Percentiles rank a stretch among this genome's conserved stretches.
Conservation (phyloP, 169 alveolate genomes). For the Plasmodium coatneyi region DNA sequence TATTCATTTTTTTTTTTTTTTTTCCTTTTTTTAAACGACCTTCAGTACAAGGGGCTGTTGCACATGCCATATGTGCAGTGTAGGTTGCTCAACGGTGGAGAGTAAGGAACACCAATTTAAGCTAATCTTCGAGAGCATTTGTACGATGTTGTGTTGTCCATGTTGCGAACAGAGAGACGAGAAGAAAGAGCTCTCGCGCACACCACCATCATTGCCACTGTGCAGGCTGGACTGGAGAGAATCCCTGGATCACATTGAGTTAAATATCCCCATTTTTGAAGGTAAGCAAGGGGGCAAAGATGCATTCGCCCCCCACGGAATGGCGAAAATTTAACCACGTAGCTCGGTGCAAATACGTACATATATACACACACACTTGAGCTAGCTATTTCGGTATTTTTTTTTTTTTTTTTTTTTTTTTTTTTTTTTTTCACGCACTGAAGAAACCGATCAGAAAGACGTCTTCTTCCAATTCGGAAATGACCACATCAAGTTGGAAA, state of each 20-base stretch:
- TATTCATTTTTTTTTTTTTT: slow-evolving; percentile 6
- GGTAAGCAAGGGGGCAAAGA: slow-evolving; percentile 4
- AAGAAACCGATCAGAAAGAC: slow-evolving; percentile 36
- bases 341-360: not conserved
- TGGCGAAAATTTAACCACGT: not conserved
- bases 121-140: not conserved
- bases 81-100: slow-evolving; percentile 4
- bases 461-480: slow-evolving; percentile 19
- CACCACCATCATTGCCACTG: not conserved
- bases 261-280: slow-evolving; percentile 55
- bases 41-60: slow-evolving; percentile 59
- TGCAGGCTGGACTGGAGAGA: slow-evolving; percentile 69
- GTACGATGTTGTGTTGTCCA: not conserved
- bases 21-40: not conserved
- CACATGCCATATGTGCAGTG: slow-evolving; percentile 54
- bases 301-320: not conserved
- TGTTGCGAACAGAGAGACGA: not conserved
- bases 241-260: slow-evolving; percentile 44
- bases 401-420: not conserved
- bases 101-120: slow-evolving; percentile 5
- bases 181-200: not conserved
- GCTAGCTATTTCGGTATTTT: too few species aligned
- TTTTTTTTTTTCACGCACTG: not conserved
- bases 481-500: slow-evolving; percentile 64
- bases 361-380: not conserved